These are phyloP conservation scores for Fragaria nilgerrensis DNA, from an alignment of 306 rosid genomes.

Conservation along the genomic window DNA sequence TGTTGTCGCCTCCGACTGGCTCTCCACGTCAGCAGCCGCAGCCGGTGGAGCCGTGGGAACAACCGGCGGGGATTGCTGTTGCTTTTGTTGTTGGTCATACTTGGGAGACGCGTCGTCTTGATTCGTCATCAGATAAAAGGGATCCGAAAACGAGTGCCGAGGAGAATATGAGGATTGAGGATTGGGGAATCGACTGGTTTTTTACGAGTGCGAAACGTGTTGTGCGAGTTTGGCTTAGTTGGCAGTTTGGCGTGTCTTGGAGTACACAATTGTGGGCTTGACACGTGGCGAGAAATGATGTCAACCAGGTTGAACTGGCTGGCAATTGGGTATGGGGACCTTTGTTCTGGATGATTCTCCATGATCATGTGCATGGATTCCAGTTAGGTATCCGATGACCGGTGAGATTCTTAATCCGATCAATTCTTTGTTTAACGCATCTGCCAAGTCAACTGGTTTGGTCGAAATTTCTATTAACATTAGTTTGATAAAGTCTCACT, in stretches of 20 bases:
- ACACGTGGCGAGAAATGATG: background rate
- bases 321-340: background rate
- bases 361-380: background rate
- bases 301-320: background rate
- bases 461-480: too few relatives aligned
- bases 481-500: too few relatives aligned
- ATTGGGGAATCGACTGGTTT: background rate
- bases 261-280: background rate
- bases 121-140: slow-evolving; percentile 18
- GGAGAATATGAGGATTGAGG: background rate
- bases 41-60: slow-evolving; percentile 17
- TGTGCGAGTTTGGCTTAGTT: background rate
- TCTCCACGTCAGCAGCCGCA: slow-evolving; percentile 11
- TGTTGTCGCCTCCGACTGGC: slow-evolving; percentile 6
- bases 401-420: background rate
- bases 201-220: background rate
- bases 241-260: background rate
- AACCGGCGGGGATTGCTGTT: slow-evolving; percentile 24
- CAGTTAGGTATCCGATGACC: background rate
- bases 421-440: too few relatives aligned
- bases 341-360: background rate
- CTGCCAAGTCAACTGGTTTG: too few relatives aligned
- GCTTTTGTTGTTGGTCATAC: background rate
- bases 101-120: slow-evolving; percentile 27
- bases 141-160: background rate